Base-by-base conservation (phyloP, 2,329 filamentous ascomycete genomes). In the Colletotrichum filicis region DNA sequence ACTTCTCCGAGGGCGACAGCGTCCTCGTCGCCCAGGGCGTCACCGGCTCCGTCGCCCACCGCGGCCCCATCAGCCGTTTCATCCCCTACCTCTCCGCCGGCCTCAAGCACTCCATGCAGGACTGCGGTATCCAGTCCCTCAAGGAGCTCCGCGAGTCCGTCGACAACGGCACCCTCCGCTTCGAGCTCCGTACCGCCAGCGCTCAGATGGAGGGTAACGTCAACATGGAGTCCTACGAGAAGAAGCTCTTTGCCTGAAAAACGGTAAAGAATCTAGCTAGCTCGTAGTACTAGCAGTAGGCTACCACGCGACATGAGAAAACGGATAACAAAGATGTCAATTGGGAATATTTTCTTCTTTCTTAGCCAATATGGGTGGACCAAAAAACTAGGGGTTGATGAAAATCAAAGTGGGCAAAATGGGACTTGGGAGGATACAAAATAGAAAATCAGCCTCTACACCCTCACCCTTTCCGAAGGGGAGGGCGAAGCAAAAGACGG, bases 191-290 rank as follows among this genome's bases (percentile, higher is more conserved):
- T 79, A 98, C 95, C 74, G 93, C 95, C 73, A 98, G 95, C 84
- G 97, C 97, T 63, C 95, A 98, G 90, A 90, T 97, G 73, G 97
- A 99, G 88, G 97, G 97, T 76, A 97, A 96, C 82, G 95, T 99
- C 74, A 97, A 98, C 87, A 95, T 99, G 89, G 95, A 98, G 88
- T 96, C 94, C 82, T 98, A 97, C 83, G 97, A 98, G 89, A 99
- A 99, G 93, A 99, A 98, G 91, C 93, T 99, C 77, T 99, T 97
- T 86, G 95, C 95, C 79, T 98, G 91, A 84, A 61, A 66, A 30
- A 61, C 19, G 69, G 65, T 30, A 49, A 68, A 14, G 1, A 9
- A 58, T 11, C 28, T 16, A 37, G 37, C 37, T 42, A 8, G 37
- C 37, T 42, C 14, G 16, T 19, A 19, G 16, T 42, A 42, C 3